Percentiles rank a stretch among this genome's conserved stretches.
Conservation (phyloP, 129 eudicot genomes). For the Escallonia herrerae region DNA sequence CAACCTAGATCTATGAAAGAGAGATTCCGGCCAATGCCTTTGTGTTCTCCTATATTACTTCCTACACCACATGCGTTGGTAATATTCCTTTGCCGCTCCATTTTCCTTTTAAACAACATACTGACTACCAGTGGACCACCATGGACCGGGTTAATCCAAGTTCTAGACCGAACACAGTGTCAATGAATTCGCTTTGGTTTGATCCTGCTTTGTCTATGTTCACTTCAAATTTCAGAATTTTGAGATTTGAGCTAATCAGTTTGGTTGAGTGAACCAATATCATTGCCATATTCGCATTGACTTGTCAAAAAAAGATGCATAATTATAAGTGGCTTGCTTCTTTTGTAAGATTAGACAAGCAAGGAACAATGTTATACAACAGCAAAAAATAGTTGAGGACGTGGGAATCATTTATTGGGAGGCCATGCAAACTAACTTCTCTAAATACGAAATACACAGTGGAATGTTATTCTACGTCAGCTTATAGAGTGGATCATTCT, state of each 20-base stretch:
- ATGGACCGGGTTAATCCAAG: neutral
- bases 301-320: no score
- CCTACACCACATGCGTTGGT: conserved; percentile 97
- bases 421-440: no score
- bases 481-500: no score
- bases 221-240: neutral
- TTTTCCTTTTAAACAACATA: neutral
- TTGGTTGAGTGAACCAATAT: neutral
- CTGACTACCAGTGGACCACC: neutral
- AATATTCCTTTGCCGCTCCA: conserved; percentile 7
- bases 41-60: conserved; percentile 83
- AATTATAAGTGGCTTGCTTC: no score
- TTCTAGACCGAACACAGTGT: neutral
- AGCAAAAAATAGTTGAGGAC: no score
- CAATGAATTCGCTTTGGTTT: neutral
- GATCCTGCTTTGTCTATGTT: neutral
- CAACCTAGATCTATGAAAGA: conserved; percentile 52
- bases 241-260: neutral
- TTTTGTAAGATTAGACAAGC: no score
- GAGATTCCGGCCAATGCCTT: conserved; percentile 89
- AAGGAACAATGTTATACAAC: no score
- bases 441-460: no score
- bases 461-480: no score
- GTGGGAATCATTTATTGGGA: no score
- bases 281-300: no score